These are phyloP conservation scores for Lablab purpureus DNA, from an alignment of 306 rosid species.

Conservation along the genomic window DNA sequence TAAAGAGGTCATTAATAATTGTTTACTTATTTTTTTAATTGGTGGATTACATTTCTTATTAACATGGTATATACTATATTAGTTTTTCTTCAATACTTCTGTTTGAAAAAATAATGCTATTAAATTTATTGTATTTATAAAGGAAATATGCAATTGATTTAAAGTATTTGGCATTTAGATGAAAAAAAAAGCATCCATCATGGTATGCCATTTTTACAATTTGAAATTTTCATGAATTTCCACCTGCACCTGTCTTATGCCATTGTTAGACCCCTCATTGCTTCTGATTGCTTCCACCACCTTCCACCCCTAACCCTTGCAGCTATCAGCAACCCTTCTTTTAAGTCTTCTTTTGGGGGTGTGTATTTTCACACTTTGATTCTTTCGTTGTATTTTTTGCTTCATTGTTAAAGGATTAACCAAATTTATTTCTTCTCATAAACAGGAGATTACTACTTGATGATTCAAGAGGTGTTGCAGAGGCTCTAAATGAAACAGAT, in stretches of 20 bases:
- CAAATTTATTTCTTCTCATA: constrained; percentile 31
- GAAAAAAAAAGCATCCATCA: background rate
- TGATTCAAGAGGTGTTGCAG: constrained; percentile 94
- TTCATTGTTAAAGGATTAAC: constrained; percentile 10
- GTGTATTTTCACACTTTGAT: constrained; percentile 6
- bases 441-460: constrained; percentile 90
- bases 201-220: constrained; percentile 8
- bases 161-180: background rate
- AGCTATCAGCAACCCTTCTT: background rate
- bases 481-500: constrained; percentile 91
- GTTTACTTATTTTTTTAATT: background rate
- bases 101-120: background rate
- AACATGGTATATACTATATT: background rate
- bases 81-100: background rate
- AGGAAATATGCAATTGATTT: background rate
- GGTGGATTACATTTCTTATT: constrained; percentile 3
- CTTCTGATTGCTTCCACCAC: background rate
- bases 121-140: background rate
- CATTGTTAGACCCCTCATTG: constrained; percentile 14
- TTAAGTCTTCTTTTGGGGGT: background rate
- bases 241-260: background rate
- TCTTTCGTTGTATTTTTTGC: constrained; percentile 14
- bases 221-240: background rate
- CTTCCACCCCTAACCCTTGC: background rate
- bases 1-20: too few relatives aligned